Evolutionary conservation across 139 green algal species (phyloP).

Genomic region (Monoraphidium neglectum): DNA sequence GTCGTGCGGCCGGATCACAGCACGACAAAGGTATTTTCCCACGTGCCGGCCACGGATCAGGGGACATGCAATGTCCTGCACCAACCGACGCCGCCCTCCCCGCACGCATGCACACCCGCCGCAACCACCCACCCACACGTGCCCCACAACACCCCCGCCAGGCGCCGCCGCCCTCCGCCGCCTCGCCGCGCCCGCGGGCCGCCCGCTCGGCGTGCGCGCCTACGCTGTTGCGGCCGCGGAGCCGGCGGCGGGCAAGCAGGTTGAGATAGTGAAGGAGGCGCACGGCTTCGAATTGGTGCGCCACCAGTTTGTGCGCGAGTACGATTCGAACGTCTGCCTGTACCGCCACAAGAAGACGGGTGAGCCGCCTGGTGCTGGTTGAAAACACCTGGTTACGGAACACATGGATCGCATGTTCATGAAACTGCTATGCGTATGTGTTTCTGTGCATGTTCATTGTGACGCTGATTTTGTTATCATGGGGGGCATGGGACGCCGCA

Average conservation of each 20-base stretch:
- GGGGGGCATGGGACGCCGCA: no score
- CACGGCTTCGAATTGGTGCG: conserved; percentile 85
- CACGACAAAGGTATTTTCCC: no score
- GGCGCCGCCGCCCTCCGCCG: background rate
- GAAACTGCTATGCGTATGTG: no score
- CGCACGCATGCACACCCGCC: background rate
- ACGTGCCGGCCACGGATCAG: no score
- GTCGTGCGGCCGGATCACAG: no score
- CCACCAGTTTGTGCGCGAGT: conserved; percentile 87
- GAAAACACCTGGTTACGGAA: no score
- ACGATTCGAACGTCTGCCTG: conserved; percentile 74
- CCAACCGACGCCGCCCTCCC: background rate
- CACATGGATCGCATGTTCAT: no score
- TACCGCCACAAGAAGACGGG: conserved; percentile 88
- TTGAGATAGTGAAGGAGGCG: conserved; percentile 42
- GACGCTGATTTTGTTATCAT: no score
- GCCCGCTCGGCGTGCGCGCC: background rate
- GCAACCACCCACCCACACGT: background rate
- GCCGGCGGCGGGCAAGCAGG: conserved; percentile 1
- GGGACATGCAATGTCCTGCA: no score
- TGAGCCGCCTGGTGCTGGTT: conserved; percentile 16
- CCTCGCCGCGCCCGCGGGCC: background rate
- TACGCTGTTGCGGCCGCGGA: conserved; percentile 21
- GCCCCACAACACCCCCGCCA: background rate
- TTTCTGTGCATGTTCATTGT: no score